Conservation (phyloP, 176 grass and related monocot genomes). For the Aegilops speltoides region DNA sequence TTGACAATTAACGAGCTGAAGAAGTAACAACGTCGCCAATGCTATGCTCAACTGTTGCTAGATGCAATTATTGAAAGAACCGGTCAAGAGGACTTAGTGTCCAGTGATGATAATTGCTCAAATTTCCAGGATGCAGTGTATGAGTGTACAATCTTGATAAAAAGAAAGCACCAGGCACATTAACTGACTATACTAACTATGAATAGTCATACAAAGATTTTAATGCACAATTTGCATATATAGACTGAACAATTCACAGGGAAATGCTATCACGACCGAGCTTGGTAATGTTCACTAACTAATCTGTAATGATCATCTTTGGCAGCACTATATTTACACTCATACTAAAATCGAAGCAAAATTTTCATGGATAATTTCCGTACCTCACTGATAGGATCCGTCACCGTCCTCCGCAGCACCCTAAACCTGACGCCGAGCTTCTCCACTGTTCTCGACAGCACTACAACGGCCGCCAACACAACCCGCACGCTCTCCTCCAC, state of each 20-base stretch:
- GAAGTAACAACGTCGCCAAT: neutral
- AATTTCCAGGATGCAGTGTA: neutral
- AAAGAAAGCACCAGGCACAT: neutral
- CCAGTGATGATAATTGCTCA: neutral
- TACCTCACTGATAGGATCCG: conserved; percentile 72
- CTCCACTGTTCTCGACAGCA: conserved; percentile 69
- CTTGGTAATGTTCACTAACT: neutral
- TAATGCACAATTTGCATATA: neutral
- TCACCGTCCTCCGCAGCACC: conserved; percentile 57
- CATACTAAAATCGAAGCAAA: neutral
- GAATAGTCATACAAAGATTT: neutral
- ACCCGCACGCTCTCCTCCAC: conserved; percentile 54
- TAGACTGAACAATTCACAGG: neutral
- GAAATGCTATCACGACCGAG: neutral
- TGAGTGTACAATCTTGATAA: neutral
- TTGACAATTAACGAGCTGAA: neutral
- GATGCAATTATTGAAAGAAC: neutral
- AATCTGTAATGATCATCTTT: no score
- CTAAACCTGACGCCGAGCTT: conserved; percentile 76
- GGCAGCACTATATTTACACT: neutral
- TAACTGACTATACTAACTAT: neutral
- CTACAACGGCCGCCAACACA: conserved; percentile 38
- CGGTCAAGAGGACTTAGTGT: neutral
- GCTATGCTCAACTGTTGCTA: neutral
- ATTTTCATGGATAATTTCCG: no score